Conservation (phyloP, 1,139 yeast genomes). For the Kodamaea derodonti region DNA sequence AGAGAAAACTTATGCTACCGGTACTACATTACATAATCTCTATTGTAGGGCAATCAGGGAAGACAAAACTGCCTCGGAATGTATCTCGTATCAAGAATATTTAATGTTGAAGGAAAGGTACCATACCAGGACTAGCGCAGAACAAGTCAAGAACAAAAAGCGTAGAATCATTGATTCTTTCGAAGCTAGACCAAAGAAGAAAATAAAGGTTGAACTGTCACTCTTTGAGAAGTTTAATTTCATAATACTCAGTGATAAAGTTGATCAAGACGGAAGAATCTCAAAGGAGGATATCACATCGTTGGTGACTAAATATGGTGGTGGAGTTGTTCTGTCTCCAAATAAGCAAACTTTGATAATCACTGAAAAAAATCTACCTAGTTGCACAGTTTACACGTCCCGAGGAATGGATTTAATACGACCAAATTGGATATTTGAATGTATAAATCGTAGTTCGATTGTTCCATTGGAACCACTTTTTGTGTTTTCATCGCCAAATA, state of each 20-base stretch:
- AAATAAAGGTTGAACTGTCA: constrained; percentile 13
- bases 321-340: constrained; percentile 25
- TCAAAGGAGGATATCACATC: constrained; percentile 31
- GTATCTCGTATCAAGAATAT: constrained; percentile 59
- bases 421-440: constrained; percentile 73
- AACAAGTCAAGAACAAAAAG: constrained; percentile 26
- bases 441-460: constrained; percentile 41
- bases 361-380: constrained; percentile 18
- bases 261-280: constrained; percentile 21
- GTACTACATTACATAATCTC: constrained; percentile 71
- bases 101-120: constrained; percentile 28
- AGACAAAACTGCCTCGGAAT: constrained; percentile 59
- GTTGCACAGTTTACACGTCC: constrained; percentile 29
- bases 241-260: constrained; percentile 42
- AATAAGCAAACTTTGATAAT: constrained; percentile 10
- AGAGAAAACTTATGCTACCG: constrained; percentile 53
- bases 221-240: constrained; percentile 26
- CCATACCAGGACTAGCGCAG: constrained; percentile 20
- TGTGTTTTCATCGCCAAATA: constrained; percentile 29
- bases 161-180: constrained; percentile 11
- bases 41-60: constrained; percentile 65
- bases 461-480: constrained; percentile 62
- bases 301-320: constrained; percentile 50
- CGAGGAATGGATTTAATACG: constrained; percentile 56
- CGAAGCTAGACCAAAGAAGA: constrained; percentile 7